These are phyloP conservation scores for Logfia minima DNA, from an alignment of 129 eudicot genomes.

Conservation along the genomic window DNA sequence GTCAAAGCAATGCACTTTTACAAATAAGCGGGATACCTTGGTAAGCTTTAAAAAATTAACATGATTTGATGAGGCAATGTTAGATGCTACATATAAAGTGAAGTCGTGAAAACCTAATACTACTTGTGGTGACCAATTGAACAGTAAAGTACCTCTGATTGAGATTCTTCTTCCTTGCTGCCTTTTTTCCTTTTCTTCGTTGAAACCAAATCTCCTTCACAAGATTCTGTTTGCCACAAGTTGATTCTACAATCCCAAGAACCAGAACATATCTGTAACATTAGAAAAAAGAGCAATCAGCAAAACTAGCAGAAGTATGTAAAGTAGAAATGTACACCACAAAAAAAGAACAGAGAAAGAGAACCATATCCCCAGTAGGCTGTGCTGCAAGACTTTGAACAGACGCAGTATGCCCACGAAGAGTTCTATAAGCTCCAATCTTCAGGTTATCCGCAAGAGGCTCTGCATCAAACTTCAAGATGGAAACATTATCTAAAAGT, in stretches of 20 bases:
- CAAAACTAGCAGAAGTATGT: not conserved
- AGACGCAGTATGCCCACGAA: slow-evolving; percentile 81
- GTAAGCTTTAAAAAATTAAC: too few species aligned
- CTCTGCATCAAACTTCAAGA: slow-evolving; percentile 58
- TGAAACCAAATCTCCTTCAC: slow-evolving; percentile 51
- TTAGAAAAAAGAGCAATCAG: not conserved
- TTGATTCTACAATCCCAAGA: slow-evolving; percentile 92
- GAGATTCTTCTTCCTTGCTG: slow-evolving; percentile 56
- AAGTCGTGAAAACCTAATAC: not conserved
- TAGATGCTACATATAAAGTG: slow-evolving; percentile 16
- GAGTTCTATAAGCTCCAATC: slow-evolving; percentile 62
- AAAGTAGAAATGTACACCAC: not conserved
- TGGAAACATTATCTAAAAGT: slow-evolving; percentile 17
- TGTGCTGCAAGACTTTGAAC: slow-evolving; percentile 75
- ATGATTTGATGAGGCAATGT: not conserved
- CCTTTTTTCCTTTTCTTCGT: slow-evolving; percentile 79
- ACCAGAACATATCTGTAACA: slow-evolving; percentile 72
- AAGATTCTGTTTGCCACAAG: slow-evolving; percentile 69
- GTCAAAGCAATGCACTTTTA: slow-evolving; percentile 15
- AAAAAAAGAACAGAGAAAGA: not conserved
- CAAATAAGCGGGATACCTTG: not conserved
- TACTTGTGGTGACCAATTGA: not conserved
- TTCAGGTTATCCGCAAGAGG: slow-evolving; percentile 43
- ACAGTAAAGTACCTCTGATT: slow-evolving; percentile 58
- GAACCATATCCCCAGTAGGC: slow-evolving; percentile 72